These are phyloP conservation scores for Entomortierella parvispora DNA, from an alignment of 192 early-diverging fungal genomes.

Conservation along the genomic window DNA sequence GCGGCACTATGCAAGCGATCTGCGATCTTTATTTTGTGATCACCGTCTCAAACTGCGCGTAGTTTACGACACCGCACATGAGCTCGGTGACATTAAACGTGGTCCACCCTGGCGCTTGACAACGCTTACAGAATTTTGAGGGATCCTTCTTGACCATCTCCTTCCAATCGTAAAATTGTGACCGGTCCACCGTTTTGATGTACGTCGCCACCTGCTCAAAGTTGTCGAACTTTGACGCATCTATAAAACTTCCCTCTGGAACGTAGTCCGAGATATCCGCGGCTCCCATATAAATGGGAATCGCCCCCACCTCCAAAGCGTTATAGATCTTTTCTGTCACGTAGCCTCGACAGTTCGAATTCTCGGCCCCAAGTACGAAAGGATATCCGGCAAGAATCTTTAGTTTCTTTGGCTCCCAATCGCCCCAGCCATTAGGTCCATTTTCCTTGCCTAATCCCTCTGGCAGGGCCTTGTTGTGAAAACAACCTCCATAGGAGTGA, in stretches of 20 bases:
- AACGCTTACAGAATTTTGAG: conserved; percentile 17
- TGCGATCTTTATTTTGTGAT: no score
- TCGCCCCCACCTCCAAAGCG: conserved; percentile 22
- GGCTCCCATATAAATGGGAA: conserved; percentile 49
- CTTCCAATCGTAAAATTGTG: conserved; percentile 17
- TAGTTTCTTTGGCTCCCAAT: conserved; percentile 7
- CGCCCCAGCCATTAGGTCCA: no score
- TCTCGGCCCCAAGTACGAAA: conserved; percentile 32
- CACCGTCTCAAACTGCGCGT: no score
- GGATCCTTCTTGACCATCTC: conserved; percentile 14
- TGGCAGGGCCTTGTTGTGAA: conserved; percentile 25
- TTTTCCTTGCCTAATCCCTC: no score
- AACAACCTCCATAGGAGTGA: conserved; percentile 42
- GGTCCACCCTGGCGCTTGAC: no score
- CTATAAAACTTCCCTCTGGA: no score
- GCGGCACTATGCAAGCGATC: no score
- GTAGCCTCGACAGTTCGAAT: conserved; percentile 48
- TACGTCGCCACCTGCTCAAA: neutral
- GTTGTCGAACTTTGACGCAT: no score
- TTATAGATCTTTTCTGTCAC: conserved; percentile 54
- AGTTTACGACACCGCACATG: no score
- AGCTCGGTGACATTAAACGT: no score
- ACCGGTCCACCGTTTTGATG: conserved; percentile 11
- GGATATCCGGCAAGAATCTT: conserved; percentile 18
- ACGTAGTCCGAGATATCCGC: conserved; percentile 47